Conservation (phyloP, 2,329 filamentous ascomycete genomes). For the Fusarium sp. region DNA sequence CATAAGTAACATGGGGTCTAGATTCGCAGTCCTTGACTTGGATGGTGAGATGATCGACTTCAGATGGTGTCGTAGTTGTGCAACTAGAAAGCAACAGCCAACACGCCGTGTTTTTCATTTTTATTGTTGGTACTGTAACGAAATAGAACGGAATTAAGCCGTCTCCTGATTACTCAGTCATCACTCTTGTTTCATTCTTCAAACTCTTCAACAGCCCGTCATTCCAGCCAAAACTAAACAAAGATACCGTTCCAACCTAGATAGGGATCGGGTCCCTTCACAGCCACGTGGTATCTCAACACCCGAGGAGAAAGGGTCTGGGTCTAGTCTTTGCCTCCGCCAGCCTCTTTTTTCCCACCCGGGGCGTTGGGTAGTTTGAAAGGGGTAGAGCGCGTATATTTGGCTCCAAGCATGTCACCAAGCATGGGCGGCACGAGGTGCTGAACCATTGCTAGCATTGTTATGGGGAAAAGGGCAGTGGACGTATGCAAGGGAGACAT, state of each 20-base stretch:
- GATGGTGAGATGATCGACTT: too few relatives aligned
- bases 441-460: conserved; percentile 4
- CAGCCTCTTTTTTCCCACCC: neutral
- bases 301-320: conserved; percentile 4
- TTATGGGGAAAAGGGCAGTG: neutral
- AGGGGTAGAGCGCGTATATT: neutral
- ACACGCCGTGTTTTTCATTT: neutral
- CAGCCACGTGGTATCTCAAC: conserved; percentile 23
- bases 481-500: conserved; percentile 14
- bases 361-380: neutral
- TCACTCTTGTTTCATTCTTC: conserved; percentile 11
- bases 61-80: neutral
- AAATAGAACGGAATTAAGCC: neutral
- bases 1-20: neutral
- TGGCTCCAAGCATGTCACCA: conserved; percentile 1
- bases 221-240: conserved; percentile 16
- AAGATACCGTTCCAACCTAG: conserved; percentile 1
- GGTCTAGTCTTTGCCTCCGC: neutral
- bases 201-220: conserved; percentile 6
- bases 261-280: conserved; percentile 8
- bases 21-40: neutral
- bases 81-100: neutral
- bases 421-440: conserved; percentile 15
- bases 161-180: neutral
- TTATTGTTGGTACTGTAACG: neutral